Evolutionary conservation across 2,329 filamentous ascomycete species (phyloP).

Genomic region (Trichoderma afroharzianum): DNA sequence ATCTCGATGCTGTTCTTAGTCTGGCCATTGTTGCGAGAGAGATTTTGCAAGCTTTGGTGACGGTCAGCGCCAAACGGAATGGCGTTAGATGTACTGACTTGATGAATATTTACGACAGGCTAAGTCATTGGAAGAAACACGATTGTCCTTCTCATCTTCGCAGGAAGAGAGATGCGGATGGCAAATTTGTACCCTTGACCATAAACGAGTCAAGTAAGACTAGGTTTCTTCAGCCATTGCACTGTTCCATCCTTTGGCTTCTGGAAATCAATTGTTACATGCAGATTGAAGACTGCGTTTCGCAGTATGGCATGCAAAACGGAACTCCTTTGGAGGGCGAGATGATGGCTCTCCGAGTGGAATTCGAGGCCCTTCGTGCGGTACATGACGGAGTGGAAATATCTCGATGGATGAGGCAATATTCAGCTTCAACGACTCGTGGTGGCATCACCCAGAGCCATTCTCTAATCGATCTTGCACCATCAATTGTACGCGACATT

Average conservation of each 20-base stretch:
- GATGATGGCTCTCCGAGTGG: background rate
- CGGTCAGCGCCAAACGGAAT: background rate
- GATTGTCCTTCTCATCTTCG: background rate
- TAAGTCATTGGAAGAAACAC: background rate
- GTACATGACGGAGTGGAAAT: background rate
- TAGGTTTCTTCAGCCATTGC: background rate
- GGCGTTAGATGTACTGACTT: background rate
- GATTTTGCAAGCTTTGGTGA: conserved; percentile 1
- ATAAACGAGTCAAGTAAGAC: background rate
- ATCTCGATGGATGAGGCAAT: background rate
- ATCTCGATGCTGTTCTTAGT: background rate
- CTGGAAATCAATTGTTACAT: conserved; percentile 7
- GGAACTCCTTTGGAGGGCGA: background rate
- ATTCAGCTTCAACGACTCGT: background rate
- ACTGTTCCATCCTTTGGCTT: background rate
- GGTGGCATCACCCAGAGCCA: background rate
- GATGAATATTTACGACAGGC: background rate
- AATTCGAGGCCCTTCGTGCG: background rate
- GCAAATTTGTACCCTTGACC: background rate
- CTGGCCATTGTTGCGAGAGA: background rate
- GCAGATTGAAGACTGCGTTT: conserved; percentile 5
- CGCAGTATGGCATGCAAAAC: background rate
- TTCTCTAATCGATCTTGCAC: background rate
- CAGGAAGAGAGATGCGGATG: background rate
- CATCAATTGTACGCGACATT: conserved; percentile 1